Evolutionary conservation across 2,329 filamentous ascomycete genomes (phyloP).

Genomic region (Epichloe amarillans): DNA sequence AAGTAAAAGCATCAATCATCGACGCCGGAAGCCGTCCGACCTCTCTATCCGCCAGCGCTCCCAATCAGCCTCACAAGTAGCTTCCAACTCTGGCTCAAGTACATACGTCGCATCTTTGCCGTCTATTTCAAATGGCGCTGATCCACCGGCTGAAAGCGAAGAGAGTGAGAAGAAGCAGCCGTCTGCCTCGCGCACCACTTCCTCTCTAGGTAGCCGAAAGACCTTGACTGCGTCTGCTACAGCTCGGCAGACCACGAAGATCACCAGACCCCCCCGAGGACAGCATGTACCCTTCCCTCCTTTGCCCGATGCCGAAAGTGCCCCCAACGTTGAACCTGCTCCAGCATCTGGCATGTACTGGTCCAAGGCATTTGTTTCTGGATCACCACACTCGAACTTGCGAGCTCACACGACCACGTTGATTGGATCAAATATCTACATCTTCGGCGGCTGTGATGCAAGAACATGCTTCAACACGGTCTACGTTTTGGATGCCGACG

Average conservation of each 20-base stretch:
- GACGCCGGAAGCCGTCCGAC: constrained; percentile 37
- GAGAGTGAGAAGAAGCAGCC: constrained; percentile 17
- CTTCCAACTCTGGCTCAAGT: constrained; percentile 16
- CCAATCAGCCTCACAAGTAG: constrained; percentile 31
- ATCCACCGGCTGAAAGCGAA: constrained; percentile 15
- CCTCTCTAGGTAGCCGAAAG: constrained; percentile 17
- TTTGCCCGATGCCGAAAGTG: constrained; percentile 41
- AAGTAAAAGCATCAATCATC: constrained; percentile 39
- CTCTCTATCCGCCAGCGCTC: constrained; percentile 40
- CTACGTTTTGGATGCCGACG: constrained; percentile 56
- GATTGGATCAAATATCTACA: constrained; percentile 52
- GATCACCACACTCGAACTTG: constrained; percentile 44
- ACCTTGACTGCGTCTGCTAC: constrained; percentile 8
- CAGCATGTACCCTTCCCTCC: constrained; percentile 39
- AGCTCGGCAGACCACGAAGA: constrained; percentile 7
- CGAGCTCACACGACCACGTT: constrained; percentile 55
- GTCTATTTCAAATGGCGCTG: constrained; percentile 12
- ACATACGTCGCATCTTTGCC: constrained; percentile 12
- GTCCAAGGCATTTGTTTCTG: constrained; percentile 52
- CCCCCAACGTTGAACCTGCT: constrained; percentile 46
- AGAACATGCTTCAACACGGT: constrained; percentile 55
- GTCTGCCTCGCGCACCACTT: neutral
- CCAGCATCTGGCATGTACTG: constrained; percentile 63
- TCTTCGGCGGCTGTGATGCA: constrained; percentile 57
- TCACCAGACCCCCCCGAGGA: constrained; percentile 20